Base-by-base conservation (phyloP, 2,329 filamentous ascomycete species). In the Akanthomyces lecanii region DNA sequence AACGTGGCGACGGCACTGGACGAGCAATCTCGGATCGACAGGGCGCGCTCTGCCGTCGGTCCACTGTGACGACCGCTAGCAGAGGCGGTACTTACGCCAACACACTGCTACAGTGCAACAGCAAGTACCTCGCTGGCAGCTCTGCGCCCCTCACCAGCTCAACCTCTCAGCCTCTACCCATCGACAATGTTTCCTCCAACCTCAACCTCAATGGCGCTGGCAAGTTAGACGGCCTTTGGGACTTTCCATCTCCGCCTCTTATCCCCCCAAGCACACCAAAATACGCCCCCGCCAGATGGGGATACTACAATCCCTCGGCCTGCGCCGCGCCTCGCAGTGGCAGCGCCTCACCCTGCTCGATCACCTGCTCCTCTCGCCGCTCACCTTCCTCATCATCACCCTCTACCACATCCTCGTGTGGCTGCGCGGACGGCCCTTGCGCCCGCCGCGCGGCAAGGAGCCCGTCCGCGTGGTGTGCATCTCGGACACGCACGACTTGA, bases 381-480 rank as follows among this genome's bases (percentile, higher is more conserved):
- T 94, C 10, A 84, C 85, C 65, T 82, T 84, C 51, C 68, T 90
- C 62, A 79, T 89, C 65, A 80, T 83, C 64, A 78, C 83, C 47
- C 71, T 91, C 64, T 90, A 93, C 76, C 78, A 80, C 63, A 60
- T 89, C 54, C 76, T 94, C 62, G 82, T 89, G 42, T 79, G 80
- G 68, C 82, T 96, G 3, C 89, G 91, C 33, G 88, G 89, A 2
- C 74, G 80, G 12, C 85, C 90, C 0, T 85, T 86, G 67, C 78
- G 74, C 18, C 84, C 87, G 12, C 82, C 85, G 2, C 78, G 78
- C 38, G 77, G 81, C 62, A 79, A 78, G 62, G 79, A 78, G 1
- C 77, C 84, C 7, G 85, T 97, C 71, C 87, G 87, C 64, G 82
- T 97, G 30, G 90, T 97, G 66, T 96, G 91, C 76, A 86, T 97